Conservation (phyloP, 2,329 filamentous ascomycete genomes). For the Colletotrichum endophyticum region DNA sequence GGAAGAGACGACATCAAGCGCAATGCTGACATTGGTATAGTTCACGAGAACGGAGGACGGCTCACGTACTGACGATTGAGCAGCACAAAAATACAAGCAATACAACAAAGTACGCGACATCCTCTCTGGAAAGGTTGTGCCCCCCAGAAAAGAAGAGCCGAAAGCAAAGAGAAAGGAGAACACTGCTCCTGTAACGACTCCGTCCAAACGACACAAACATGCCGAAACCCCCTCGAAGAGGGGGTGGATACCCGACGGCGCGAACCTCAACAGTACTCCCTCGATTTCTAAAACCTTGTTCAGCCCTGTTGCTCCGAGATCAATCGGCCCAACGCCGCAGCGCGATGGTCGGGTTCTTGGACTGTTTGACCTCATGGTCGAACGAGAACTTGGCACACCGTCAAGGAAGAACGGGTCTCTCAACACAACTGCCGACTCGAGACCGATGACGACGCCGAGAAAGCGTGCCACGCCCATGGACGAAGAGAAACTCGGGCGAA, state of each 20-base stretch:
- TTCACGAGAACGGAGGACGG: neutral
- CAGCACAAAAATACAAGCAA: conserved; percentile 77
- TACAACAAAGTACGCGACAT: conserved; percentile 71
- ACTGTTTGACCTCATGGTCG: conserved; percentile 73
- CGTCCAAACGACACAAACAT: conserved; percentile 55
- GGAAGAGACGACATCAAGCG: conserved; percentile 77
- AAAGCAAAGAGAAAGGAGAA: conserved; percentile 42
- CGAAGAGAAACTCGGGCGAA: conserved; percentile 44
- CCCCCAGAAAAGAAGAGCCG: conserved; percentile 42
- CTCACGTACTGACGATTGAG: neutral
- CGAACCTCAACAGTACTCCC: conserved; percentile 55
- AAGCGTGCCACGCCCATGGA: conserved; percentile 40
- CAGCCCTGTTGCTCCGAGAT: conserved; percentile 62
- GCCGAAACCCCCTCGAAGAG: conserved; percentile 52
- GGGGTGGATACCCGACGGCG: conserved; percentile 35
- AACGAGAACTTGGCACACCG: conserved; percentile 54
- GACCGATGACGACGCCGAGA: conserved; percentile 49
- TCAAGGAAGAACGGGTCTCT: conserved; percentile 46
- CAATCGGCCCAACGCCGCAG: conserved; percentile 80
- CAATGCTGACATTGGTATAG: conserved; percentile 71
- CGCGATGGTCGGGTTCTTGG: conserved; percentile 78
- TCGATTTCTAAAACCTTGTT: conserved; percentile 64
- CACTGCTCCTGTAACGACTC: conserved; percentile 43
- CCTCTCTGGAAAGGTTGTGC: conserved; percentile 56
- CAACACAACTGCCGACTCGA: conserved; percentile 24